Conservation (phyloP, 2,329 filamentous ascomycete genomes). For the Ceratocystis albifundus region DNA sequence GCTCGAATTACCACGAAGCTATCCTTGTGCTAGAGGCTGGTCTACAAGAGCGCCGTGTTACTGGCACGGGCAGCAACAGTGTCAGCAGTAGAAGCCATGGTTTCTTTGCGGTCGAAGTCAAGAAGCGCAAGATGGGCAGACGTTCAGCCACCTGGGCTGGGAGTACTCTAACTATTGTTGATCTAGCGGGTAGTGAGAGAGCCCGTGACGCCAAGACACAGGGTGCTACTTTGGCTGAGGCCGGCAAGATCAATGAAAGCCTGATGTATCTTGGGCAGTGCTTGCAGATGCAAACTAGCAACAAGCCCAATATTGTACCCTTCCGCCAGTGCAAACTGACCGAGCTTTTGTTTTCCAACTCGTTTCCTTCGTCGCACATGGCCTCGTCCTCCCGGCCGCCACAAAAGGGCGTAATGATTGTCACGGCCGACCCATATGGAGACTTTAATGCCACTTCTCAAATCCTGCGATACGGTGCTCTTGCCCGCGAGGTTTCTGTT, state of each 20-base stretch:
- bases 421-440: constrained; percentile 82
- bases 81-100: constrained; percentile 86
- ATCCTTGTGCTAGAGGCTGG: constrained; percentile 83
- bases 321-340: constrained; percentile 79
- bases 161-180: constrained; percentile 75
- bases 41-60: constrained; percentile 72
- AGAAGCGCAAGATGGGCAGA: constrained; percentile 50
- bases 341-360: constrained; percentile 79
- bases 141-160: constrained; percentile 52
- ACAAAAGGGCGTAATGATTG: constrained; percentile 89
- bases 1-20: constrained; percentile 69
- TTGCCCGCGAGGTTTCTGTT: constrained; percentile 86
- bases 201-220: constrained; percentile 89
- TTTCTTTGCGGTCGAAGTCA: constrained; percentile 91
- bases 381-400: constrained; percentile 45
- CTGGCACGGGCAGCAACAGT: constrained; percentile 86
- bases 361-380: constrained; percentile 51
- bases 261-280: constrained; percentile 98
- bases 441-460: constrained; percentile 97
- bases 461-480: constrained; percentile 84
- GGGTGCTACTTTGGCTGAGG: constrained; percentile 82
- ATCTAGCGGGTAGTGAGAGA: constrained; percentile 85
- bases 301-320: constrained; percentile 64
- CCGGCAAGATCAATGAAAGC: constrained; percentile 96
- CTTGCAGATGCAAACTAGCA: constrained; percentile 84